Evolutionary conservation across 148 eudicot genomes (phyloP), one percentile per base, ranked within the genome.

Genomic region (Beta vulgaris): DNA sequence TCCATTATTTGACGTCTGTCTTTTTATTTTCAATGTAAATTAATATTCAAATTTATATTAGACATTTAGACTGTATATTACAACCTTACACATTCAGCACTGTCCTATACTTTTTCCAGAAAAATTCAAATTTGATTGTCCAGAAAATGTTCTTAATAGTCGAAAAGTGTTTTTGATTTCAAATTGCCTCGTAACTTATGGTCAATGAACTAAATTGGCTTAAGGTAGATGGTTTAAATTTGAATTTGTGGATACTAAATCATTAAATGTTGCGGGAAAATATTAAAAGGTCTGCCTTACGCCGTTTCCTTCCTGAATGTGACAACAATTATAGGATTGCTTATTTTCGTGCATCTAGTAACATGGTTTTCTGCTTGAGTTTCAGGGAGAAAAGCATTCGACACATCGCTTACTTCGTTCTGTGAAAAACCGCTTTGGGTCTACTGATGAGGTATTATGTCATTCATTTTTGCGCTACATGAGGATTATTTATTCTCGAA

Each of bases 381-480:
- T 78, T 46, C 93, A 95, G 99, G 99, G 99, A 62, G 99, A 95
- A 82, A 92, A 91, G 75, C 78, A 75, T 77, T 90, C 97, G 32
- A 84, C 94, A 51, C 89, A 95, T 82, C 97, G 99, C 77, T 82
- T 95, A 69, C 99, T 95, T 84, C 91, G 99, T 75, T 83, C 97
- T 26, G 91, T 89, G 36, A 95, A 95, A 85, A 95, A 95, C 76
- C 96, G 99, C 26, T 95, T 88, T 91, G 97, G 99, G 49, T 84
- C 99, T 81, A 90, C 99, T 49, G 99, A 95, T 79, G 99, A 95
- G 98, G 98, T 92, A 85, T 51, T 60, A 21, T 66, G 1, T 57
- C 31, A 44, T 34, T 29, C 14, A 25, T 66, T 43, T 29, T 35
- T 21, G 40, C 25, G 39, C 35, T n/a, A 60, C 26, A 10, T 58